Conservation (phyloP, 768 basidiomycete species). For the Aureoboletus auriporus region DNA sequence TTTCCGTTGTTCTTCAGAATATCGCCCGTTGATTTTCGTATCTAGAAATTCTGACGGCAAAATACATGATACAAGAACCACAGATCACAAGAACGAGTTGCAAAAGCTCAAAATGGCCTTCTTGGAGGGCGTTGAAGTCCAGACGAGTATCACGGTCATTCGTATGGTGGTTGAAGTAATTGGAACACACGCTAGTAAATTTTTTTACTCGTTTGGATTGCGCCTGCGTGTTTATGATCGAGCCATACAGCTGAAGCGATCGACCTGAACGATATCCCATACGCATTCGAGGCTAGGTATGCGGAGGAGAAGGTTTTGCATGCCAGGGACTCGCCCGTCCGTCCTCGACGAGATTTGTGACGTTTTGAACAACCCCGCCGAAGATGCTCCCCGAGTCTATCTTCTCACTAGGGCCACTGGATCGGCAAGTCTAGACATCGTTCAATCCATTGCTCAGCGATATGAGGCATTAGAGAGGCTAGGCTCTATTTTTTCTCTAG, state of each 20-base stretch:
- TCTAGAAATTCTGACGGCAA: background rate
- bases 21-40: background rate
- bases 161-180: background rate
- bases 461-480: too few relatives aligned
- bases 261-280: background rate
- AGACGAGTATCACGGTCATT: background rate
- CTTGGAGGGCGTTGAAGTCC: background rate
- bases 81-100: background rate
- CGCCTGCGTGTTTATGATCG: background rate
- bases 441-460: too few relatives aligned
- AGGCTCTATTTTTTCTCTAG: too few relatives aligned
- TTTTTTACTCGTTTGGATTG: too few relatives aligned
- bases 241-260: background rate
- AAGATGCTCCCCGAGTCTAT: too few relatives aligned
- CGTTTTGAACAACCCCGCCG: too few relatives aligned
- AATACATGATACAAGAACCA: background rate
- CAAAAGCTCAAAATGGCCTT: background rate
- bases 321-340: background rate
- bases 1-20: too few relatives aligned
- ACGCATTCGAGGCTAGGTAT: slow-evolving; percentile 9
- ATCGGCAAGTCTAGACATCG: too few relatives aligned
- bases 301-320: background rate
- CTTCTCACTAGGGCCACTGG: too few relatives aligned
- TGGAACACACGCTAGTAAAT: background rate
- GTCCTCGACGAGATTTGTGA: background rate